A percentile compares a stretch with the other conserved stretches of the same genome.
phyloP scores from a whole-genome alignment of 2,329 filamentous ascomycete species.

The Aspergillus brunneoviolaceus region DNA sequence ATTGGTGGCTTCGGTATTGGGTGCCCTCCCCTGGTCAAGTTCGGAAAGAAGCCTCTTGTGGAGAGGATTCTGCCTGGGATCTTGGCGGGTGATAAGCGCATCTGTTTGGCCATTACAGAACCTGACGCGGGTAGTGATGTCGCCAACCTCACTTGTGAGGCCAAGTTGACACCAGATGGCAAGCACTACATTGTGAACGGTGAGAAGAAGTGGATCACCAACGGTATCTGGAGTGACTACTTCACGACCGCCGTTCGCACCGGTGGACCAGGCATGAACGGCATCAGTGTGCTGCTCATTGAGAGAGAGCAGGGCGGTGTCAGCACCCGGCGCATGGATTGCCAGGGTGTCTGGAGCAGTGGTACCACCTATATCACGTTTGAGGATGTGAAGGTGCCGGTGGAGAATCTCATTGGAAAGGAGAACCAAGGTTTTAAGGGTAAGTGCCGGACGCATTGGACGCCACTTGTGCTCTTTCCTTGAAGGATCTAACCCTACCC shows the following conservation, averaged over 20 bases:
- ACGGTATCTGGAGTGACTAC: constrained; percentile 95
- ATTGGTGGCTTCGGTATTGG: constrained; percentile 97
- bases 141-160: constrained; percentile 92
- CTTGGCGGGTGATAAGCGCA: constrained; percentile 88
- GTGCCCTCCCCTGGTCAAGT: constrained; percentile 86
- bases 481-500: constrained; percentile 1
- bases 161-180: constrained; percentile 89
- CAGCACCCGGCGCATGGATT: constrained; percentile 93
- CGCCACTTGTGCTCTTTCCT: background rate
- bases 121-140: constrained; percentile 94
- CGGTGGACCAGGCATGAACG: constrained; percentile 85
- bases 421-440: constrained; percentile 95
- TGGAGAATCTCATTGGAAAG: constrained; percentile 98
- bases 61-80: constrained; percentile 88
- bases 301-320: constrained; percentile 83
- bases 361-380: constrained; percentile 98
- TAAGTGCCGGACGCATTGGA: constrained; percentile 31
- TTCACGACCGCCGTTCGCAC: constrained; percentile 97
- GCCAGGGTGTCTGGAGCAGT: constrained; percentile 92
- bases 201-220: constrained; percentile 99
- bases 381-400: constrained; percentile 97
- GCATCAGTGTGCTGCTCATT: constrained; percentile 85
- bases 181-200: constrained; percentile 99
- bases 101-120: constrained; percentile 96
- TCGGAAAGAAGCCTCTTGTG: constrained; percentile 79